Percentiles rank a stretch among this genome's conserved stretches.
These are phyloP conservation scores for Kentomonas sorsogonicus DNA, from an alignment of 208 protist species.

Conservation along the genomic window DNA sequence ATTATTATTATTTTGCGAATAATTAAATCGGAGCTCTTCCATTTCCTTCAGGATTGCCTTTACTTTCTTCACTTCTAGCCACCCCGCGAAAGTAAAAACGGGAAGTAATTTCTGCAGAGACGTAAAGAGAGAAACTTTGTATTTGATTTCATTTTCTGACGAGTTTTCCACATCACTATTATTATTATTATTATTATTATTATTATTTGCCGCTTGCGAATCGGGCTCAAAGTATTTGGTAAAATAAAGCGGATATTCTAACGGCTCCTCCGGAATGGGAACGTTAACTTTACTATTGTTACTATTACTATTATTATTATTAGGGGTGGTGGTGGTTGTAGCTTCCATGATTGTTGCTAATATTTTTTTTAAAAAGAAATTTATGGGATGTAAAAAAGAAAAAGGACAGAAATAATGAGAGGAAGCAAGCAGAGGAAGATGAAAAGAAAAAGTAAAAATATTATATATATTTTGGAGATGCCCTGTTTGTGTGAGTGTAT, in stretches of 20 bases:
- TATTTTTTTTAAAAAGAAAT: slow-evolving; percentile 9
- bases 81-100: neutral
- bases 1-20: slow-evolving; percentile 5
- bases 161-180: neutral
- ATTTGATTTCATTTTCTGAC: neutral
- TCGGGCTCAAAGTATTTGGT: neutral
- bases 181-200: slow-evolving; percentile 9
- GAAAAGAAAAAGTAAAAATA: slow-evolving; percentile 13
- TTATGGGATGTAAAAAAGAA: slow-evolving; percentile 1
- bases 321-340: neutral
- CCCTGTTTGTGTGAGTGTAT: neutral
- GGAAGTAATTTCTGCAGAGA: neutral
- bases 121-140: neutral
- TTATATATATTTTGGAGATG: neutral
- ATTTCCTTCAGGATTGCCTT: too few species aligned
- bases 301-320: slow-evolving; percentile 5
- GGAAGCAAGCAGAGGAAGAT: slow-evolving; percentile 4
- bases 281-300: slow-evolving; percentile 8
- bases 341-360: slow-evolving; percentile 2
- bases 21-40: too few species aligned
- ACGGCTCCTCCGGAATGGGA: slow-evolving; percentile 17
- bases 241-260: slow-evolving; percentile 33
- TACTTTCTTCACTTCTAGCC: too few species aligned
- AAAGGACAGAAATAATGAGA: slow-evolving; percentile 1
- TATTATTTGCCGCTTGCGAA: neutral